phyloP scores from a whole-genome alignment of 306 rosid species.

The Rosa rugosa region DNA sequence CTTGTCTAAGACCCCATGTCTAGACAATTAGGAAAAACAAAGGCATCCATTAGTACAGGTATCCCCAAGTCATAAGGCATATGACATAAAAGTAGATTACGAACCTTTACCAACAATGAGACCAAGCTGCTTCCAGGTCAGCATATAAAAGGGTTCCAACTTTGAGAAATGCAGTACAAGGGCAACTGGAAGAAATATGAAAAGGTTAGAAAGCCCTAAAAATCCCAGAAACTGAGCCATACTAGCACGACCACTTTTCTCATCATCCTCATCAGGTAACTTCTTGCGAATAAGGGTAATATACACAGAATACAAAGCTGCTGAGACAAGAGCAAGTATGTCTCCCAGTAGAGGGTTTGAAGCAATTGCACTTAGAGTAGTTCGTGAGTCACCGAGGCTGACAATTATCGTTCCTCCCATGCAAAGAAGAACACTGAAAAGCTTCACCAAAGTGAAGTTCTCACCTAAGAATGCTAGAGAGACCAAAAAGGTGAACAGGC shows the following conservation, averaged over 20 bases:
- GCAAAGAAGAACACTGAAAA: constrained; percentile 87
- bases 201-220: constrained; percentile 74
- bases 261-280: constrained; percentile 72
- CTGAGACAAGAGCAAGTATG: constrained; percentile 71
- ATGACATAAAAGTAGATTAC: constrained; percentile 21
- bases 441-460: constrained; percentile 86
- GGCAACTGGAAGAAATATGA: constrained; percentile 81
- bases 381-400: constrained; percentile 81
- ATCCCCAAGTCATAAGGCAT: not conserved
- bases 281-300: constrained; percentile 91
- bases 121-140: constrained; percentile 79
- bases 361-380: constrained; percentile 45
- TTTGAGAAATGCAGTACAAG: constrained; percentile 56
- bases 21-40: not conserved
- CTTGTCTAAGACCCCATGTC: not conserved
- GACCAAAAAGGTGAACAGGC: constrained; percentile 94
- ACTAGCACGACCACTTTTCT: constrained; percentile 70
- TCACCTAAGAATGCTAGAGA: constrained; percentile 88
- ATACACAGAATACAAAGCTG: constrained; percentile 80
- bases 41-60: not conserved
- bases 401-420: constrained; percentile 94
- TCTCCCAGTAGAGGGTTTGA: constrained; percentile 93
- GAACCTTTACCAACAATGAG: constrained; percentile 88
- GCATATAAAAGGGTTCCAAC: constrained; percentile 58
- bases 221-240: constrained; percentile 96